Evolutionary conservation across 1,284 basidiomycete genomes (phyloP).

Genomic region (Irpex sp.): DNA sequence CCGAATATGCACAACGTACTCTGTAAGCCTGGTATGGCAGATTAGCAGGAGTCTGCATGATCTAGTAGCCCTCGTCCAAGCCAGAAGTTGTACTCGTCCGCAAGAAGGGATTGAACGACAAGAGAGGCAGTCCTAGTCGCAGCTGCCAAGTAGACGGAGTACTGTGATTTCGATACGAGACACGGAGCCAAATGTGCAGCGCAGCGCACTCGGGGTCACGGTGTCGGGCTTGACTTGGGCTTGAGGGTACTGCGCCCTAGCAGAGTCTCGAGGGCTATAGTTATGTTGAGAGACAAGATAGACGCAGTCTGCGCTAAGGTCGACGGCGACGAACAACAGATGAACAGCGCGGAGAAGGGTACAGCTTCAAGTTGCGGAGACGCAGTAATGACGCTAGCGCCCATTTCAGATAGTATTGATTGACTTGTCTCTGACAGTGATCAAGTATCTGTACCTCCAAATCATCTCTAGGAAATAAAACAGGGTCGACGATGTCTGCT

Average conservation of each 20-base stretch:
- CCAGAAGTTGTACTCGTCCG: not conserved
- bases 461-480: no score
- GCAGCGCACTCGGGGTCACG: not conserved
- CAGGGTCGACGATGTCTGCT: slow-evolving; percentile 51
- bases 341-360: not conserved
- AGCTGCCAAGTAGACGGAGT: not conserved
- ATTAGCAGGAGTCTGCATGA: slow-evolving; percentile 24
- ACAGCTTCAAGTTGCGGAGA: no score
- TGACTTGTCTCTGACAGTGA: no score
- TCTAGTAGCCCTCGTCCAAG: not conserved
- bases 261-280: not conserved
- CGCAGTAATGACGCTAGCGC: no score
- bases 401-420: no score
- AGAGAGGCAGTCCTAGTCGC: not conserved
- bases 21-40: slow-evolving; percentile 75
- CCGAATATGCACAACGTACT: slow-evolving; percentile 17
- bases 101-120: not conserved
- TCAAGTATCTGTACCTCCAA: no score
- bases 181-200: slow-evolving; percentile 1
- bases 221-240: not conserved
- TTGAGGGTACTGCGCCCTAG: not conserved
- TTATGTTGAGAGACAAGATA: not conserved
- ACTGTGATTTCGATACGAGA: not conserved
- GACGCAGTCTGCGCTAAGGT: not conserved
- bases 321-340: not conserved